Evolutionary conservation across 495 filamentous ascomycete species (phyloP), one percentile per base, ranked within the genome.

Genomic region (Aspergillus biplanus): DNA sequence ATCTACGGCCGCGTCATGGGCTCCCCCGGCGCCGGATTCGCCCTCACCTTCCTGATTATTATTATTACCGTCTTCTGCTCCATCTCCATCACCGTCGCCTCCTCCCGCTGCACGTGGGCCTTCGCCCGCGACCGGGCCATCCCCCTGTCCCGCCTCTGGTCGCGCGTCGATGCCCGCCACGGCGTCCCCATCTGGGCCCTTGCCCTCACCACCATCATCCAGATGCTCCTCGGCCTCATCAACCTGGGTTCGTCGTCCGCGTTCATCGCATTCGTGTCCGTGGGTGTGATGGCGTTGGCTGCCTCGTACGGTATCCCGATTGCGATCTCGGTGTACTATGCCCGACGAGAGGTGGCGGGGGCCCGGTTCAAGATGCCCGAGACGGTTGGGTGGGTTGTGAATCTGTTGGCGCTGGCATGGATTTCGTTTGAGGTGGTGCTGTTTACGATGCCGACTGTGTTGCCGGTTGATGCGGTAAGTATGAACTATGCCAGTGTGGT

Each of bases 401-500:
- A 90, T 70, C 69, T 82, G 31, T 52, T 90, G 55, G 78, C 87
- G 9, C 52, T 86, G 5, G 75, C 82, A 47, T 90, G 86, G 87
- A 86, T 85, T 53, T 53, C 74, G 7, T 82, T 90, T 48, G 87
- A 86, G 18, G 73, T 89, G 34, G 85, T 87, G 2, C 72, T 85
- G 15, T 85, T 83, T 69, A 82, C 79, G 66, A 83, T 85, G 81
- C 82, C 82, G 0, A 78, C 78, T 7, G 68, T 67, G 37, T 61
- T 78, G 62, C 83, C 84, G 1, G 81, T 87, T 21, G 79, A 78
- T 6, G 16, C 70, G 1, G 62, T 69, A 0, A 76, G 69, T 37
- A 86, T 86, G 80, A 87, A 89, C 71, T 89, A 89, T 72, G 87
- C 87, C 11, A 78, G 76, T 2, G 85, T 86, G 4, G 86, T 89